phyloP scores from a whole-genome alignment of 805 yeast species.

The Zygosaccharomyces siamensis region DNA sequence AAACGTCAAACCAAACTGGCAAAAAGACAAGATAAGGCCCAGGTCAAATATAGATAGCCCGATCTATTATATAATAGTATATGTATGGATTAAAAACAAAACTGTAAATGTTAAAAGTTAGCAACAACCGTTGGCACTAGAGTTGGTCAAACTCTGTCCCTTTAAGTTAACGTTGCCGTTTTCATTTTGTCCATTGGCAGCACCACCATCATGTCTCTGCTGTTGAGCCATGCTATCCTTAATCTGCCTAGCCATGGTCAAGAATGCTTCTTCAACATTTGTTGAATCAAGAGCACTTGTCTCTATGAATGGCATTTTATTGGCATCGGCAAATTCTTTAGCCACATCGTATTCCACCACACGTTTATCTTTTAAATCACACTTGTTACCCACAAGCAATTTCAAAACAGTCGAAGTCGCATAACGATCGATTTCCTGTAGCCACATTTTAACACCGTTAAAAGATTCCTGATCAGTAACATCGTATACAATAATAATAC shows the following conservation, averaged over 20 bases:
- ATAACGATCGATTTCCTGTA: constrained; percentile 96
- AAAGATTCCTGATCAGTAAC: constrained; percentile 96
- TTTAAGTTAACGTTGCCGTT: constrained; percentile 67
- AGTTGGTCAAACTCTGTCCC: constrained; percentile 54
- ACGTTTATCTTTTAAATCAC: constrained; percentile 88
- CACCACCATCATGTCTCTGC: constrained; percentile 36
- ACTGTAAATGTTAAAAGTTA: constrained; percentile 22
- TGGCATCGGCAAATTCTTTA: constrained; percentile 93
- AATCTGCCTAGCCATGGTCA: constrained; percentile 97
- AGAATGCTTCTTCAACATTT: constrained; percentile 96
- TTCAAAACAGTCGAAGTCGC: constrained; percentile 98
- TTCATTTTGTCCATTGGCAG: constrained; percentile 33
- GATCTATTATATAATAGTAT: constrained; percentile 5
- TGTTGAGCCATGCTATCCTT: constrained; percentile 87
- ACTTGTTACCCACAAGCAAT: constrained; percentile 92
- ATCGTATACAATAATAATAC: constrained; percentile 95
- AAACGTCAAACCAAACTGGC: constrained; percentile 41
- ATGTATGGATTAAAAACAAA: background rate
- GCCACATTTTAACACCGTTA: constrained; percentile 96
- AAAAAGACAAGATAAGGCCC: constrained; percentile 37
- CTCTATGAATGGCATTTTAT: constrained; percentile 88
- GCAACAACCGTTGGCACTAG: constrained; percentile 47
- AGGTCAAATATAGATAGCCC: constrained; percentile 34
- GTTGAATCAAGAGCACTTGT: constrained; percentile 93
- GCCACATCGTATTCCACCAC: constrained; percentile 95